These are phyloP conservation scores for Hymenotorrendiella dingleyae DNA, from an alignment of 2,329 filamentous ascomycete genomes.

Conservation along the genomic window DNA sequence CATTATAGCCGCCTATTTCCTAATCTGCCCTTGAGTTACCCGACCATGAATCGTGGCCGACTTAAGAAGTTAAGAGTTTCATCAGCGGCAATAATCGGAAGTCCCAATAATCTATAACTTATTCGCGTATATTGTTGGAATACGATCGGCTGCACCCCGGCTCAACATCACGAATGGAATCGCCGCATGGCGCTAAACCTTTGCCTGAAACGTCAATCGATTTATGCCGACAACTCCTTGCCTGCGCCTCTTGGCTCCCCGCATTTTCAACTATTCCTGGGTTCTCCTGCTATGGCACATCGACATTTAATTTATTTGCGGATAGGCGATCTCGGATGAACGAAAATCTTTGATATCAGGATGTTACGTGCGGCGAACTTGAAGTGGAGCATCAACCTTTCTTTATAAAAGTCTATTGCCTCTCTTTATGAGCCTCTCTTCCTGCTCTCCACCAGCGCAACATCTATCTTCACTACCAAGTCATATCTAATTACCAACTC, in stretches of 20 bases:
- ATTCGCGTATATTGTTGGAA: too few species aligned
- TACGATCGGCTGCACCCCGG: too few species aligned
- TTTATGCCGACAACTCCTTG: too few species aligned
- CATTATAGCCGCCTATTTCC: too few species aligned
- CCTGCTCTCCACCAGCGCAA: not conserved
- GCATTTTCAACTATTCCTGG: slow-evolving; percentile 3
- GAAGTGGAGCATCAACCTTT: not conserved
- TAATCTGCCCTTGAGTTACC: too few species aligned
- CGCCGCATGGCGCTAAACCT: too few species aligned
- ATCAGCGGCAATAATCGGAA: too few species aligned
- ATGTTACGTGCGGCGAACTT: not conserved
- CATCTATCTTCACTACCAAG: not conserved
- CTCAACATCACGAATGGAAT: too few species aligned
- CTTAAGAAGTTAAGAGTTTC: too few species aligned
- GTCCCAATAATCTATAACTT: too few species aligned
- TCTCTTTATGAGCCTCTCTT: not conserved
- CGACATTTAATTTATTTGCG: not conserved
- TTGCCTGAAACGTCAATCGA: too few species aligned
- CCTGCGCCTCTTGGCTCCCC: slow-evolving; percentile 1
- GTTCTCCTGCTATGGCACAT: not conserved
- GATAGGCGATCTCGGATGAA: not conserved
- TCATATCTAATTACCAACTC: not conserved
- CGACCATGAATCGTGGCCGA: too few species aligned
- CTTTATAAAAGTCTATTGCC: not conserved
- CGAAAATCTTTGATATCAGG: not conserved